phyloP scores from a whole-genome alignment of 306 rosid genomes.

The Trichosanthes cucumerina region DNA sequence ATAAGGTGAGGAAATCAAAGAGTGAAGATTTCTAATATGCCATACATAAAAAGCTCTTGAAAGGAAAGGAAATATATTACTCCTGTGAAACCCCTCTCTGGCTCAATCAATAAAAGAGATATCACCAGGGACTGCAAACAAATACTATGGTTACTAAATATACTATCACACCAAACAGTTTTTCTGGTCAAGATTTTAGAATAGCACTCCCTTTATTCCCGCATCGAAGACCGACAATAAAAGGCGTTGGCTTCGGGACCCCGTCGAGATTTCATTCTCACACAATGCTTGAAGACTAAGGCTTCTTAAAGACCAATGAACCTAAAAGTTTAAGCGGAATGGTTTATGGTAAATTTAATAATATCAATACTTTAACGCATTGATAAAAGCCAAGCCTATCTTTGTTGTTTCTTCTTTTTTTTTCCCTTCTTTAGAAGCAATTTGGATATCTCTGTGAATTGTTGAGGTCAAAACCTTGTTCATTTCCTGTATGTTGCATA shows the following conservation, averaged over 20 bases:
- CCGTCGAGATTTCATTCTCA: constrained; percentile 22
- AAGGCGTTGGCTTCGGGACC: constrained; percentile 69
- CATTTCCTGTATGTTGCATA: constrained; percentile 40
- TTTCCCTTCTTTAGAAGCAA: constrained; percentile 29
- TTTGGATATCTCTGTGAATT: constrained; percentile 29
- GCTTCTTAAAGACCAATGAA: not conserved
- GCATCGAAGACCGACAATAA: constrained; percentile 75
- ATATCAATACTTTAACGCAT: not conserved
- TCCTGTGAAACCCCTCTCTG: constrained; percentile 17
- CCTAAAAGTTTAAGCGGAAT: not conserved
- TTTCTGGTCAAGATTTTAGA: constrained; percentile 13
- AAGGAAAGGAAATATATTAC: not conserved
- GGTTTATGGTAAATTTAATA: too few relatives aligned
- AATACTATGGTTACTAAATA: not conserved
- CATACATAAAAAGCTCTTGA: not conserved
- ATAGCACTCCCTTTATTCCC: constrained; percentile 15
- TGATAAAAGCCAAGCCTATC: constrained; percentile 11
- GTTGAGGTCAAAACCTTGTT: constrained; percentile 39
- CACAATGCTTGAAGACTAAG: constrained; percentile 1
- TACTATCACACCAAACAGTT: constrained; percentile 6
- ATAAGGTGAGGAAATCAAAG: not conserved
- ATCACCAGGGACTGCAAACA: constrained; percentile 21
- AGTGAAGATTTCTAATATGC: not conserved
- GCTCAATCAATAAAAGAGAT: constrained; percentile 54
- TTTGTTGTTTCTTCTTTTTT: constrained; percentile 14